Conservation (phyloP, 1,284 basidiomycete genomes). For the Cystobasidiaceae sp. region DNA sequence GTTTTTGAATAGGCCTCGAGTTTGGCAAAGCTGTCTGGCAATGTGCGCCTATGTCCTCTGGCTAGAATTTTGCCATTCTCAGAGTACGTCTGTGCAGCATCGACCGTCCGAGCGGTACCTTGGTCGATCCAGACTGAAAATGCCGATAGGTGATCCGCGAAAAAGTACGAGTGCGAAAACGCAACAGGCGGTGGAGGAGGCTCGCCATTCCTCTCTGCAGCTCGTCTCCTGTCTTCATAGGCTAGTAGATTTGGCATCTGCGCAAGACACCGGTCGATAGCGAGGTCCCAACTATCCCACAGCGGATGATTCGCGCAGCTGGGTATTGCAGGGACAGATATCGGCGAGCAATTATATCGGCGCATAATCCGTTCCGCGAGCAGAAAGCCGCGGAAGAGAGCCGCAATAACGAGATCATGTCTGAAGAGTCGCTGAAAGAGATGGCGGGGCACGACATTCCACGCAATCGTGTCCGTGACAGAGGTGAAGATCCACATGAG, state of each 20-base stretch:
- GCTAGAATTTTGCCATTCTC: constrained; percentile 13
- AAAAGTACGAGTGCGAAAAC: constrained; percentile 89
- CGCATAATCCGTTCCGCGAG: constrained; percentile 98
- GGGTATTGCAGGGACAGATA: constrained; percentile 85
- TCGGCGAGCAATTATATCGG: constrained; percentile 93
- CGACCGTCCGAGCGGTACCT: constrained; percentile 51
- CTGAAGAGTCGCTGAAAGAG: constrained; percentile 91
- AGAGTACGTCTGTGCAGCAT: constrained; percentile 9
- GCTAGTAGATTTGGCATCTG: constrained; percentile 84
- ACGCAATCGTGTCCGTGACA: constrained; percentile 97
- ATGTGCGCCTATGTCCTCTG: constrained; percentile 4
- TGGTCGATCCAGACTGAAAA: constrained; percentile 99
- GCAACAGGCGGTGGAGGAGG: constrained; percentile 48
- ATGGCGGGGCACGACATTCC: constrained; percentile 91
- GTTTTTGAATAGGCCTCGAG: neutral
- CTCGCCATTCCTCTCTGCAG: constrained; percentile 41
- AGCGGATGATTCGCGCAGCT: constrained; percentile 91
- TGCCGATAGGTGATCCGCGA: constrained; percentile 91
- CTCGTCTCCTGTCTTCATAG: constrained; percentile 55
- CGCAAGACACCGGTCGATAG: constrained; percentile 88
- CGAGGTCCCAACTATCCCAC: constrained; percentile 97
- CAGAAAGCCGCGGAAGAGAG: constrained; percentile 92
- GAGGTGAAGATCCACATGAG: constrained; percentile 99
- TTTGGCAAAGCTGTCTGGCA: constrained; percentile 8
- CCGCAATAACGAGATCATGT: constrained; percentile 92